Evolutionary conservation across 331 rosid species (phyloP).

Genomic region (Phaseolus coccineus): DNA sequence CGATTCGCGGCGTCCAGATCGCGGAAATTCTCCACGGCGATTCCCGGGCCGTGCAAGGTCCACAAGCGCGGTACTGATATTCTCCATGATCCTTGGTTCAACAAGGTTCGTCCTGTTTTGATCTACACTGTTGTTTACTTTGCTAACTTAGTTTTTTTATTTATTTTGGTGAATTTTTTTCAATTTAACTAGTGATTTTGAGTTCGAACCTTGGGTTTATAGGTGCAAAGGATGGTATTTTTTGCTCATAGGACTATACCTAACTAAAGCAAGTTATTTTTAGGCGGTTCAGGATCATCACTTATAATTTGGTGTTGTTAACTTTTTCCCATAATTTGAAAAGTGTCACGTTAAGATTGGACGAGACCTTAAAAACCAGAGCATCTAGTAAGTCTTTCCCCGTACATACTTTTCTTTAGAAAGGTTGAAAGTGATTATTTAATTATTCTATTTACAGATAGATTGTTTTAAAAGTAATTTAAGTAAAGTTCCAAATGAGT

Average conservation of each 20-base stretch:
- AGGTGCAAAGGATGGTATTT: not conserved
- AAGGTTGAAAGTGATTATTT: not conserved
- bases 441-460: not conserved
- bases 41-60: slow-evolving; percentile 84
- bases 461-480: not conserved
- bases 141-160: not conserved
- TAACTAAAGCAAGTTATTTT: too few species aligned
- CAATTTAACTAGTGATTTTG: not conserved
- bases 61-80: slow-evolving; percentile 95
- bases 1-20: slow-evolving; percentile 74
- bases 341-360: too few species aligned
- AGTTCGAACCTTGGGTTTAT: not conserved
- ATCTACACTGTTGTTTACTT: slow-evolving; percentile 1
- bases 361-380: too few species aligned
- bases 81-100: slow-evolving; percentile 96
- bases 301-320: too few species aligned
- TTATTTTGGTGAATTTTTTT: not conserved
- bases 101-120: slow-evolving; percentile 61
- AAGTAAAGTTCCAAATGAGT: not conserved
- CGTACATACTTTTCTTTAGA: not conserved
- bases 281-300: too few species aligned
- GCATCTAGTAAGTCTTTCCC: not conserved
- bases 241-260: not conserved
- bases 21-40: slow-evolving; percentile 70
- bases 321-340: too few species aligned